Evolutionary conservation across 352 stramenopile genomes (phyloP).

Genomic region (Phytophthora kernoviae): DNA sequence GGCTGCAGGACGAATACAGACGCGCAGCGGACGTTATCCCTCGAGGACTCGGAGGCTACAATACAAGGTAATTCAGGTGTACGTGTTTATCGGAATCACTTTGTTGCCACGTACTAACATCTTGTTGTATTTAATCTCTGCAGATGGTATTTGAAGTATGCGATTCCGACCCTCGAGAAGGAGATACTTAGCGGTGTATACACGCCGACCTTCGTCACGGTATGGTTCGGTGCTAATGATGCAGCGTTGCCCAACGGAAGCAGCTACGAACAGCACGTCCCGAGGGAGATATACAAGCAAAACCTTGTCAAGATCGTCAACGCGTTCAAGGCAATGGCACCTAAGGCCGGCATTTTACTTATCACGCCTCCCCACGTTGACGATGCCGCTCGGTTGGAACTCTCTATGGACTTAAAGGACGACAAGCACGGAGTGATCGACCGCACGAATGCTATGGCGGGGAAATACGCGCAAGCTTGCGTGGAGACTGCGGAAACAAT

Average conservation of each 20-base stretch:
- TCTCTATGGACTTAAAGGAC: conserved; percentile 15
- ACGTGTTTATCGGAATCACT: not conserved
- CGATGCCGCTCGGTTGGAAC: conserved; percentile 27
- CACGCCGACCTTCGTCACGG: conserved; percentile 36
- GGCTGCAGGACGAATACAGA: conserved; percentile 45
- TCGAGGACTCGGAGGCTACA: conserved; percentile 59
- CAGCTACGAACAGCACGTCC: conserved; percentile 41
- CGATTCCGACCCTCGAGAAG: conserved; percentile 29
- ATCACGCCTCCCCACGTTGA: conserved; percentile 40
- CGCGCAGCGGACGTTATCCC: conserved; percentile 51
- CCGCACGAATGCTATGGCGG: conserved; percentile 42
- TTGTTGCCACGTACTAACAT: not conserved
- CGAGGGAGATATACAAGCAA: conserved; percentile 39
- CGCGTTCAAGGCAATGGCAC: conserved; percentile 19
- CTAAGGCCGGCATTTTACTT: conserved; percentile 24
- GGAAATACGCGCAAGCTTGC: conserved; percentile 48
- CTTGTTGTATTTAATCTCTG: not conserved
- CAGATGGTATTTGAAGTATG: conserved; percentile 41
- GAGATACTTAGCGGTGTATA: conserved; percentile 34
- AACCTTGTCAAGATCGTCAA: conserved; percentile 43
- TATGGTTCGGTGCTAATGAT: conserved; percentile 68
- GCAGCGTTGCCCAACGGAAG: conserved; percentile 42
- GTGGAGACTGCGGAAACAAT: conserved; percentile 33
- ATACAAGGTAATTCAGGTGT: conserved; percentile 35
- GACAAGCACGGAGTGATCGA: conserved; percentile 28